phyloP scores from a whole-genome alignment of 495 filamentous ascomycete genomes.

The Penicillium maclennaniae region DNA sequence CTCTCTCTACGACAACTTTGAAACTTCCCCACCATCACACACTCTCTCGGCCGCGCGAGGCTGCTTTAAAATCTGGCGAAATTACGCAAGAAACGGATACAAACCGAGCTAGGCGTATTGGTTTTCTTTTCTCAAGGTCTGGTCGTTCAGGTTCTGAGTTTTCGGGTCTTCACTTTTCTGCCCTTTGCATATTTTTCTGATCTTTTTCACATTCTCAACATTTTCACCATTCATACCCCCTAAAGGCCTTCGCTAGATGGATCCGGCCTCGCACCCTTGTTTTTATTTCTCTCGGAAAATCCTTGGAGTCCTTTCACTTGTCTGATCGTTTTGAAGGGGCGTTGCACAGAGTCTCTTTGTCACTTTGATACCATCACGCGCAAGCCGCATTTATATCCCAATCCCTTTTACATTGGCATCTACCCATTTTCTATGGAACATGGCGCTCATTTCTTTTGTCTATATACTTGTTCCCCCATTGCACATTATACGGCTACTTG shows the following conservation, averaged over 20 bases:
- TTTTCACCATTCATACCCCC: constrained; percentile 40
- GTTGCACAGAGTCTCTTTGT: constrained; percentile 28
- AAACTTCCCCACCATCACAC: constrained; percentile 8
- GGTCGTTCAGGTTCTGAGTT: constrained; percentile 22
- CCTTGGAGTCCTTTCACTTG: constrained; percentile 26
- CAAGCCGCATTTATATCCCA: constrained; percentile 33
- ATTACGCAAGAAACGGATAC: constrained; percentile 26
- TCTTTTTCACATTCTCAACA: constrained; percentile 12
- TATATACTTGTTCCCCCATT: constrained; percentile 21
- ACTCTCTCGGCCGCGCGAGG: constrained; percentile 21
- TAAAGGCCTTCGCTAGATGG: constrained; percentile 41
- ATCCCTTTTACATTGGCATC: constrained; percentile 24
- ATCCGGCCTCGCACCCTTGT: constrained; percentile 38
- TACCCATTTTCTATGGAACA: constrained; percentile 23
- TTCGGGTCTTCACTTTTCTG: constrained; percentile 10
- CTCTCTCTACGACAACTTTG: constrained; percentile 3
- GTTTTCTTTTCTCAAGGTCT: constrained; percentile 27
- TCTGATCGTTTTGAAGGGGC: constrained; percentile 19
- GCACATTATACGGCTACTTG: constrained; percentile 25
- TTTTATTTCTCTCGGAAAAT: constrained; percentile 12
- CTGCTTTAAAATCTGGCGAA: constrained; percentile 25
- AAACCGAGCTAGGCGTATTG: constrained; percentile 37
- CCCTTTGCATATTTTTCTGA: constrained; percentile 13
- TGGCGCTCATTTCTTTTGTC: constrained; percentile 32
- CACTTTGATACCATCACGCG: constrained; percentile 35